Evolutionary conservation across 345 rosid species (phyloP).

Genomic region (Syzygium oleosum): DNA sequence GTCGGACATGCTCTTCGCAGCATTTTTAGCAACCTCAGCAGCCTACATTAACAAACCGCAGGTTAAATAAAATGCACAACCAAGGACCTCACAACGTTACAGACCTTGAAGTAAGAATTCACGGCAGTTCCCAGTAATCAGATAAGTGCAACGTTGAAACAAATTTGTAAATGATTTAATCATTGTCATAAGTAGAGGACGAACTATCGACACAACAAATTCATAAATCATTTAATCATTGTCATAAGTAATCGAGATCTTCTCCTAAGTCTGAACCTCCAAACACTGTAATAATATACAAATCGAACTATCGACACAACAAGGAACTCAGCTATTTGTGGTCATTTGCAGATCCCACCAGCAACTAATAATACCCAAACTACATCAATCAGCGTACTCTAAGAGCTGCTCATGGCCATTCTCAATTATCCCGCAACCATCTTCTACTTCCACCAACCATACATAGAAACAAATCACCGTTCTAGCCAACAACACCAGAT

Average conservation of each 20-base stretch:
- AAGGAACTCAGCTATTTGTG: neutral
- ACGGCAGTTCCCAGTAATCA: neutral
- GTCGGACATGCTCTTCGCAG: conserved; percentile 79
- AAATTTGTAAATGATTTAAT: neutral
- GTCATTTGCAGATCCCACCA: neutral
- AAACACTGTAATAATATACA: neutral
- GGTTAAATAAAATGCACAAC: neutral
- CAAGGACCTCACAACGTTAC: neutral
- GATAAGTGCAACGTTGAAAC: neutral
- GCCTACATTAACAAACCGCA: conserved; percentile 42
- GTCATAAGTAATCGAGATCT: neutral
- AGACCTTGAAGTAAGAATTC: neutral
- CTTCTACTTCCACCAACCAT: neutral
- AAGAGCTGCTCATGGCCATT: neutral
- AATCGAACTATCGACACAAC: neutral
- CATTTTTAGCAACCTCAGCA: conserved; percentile 71
- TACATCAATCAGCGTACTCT: neutral
- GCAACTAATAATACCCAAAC: neutral
- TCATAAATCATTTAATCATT: neutral
- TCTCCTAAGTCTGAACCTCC: neutral
- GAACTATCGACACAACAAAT: neutral
- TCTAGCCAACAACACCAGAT: neutral
- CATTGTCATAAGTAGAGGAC: neutral
- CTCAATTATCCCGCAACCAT: neutral
- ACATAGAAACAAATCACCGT: neutral